Evolutionary conservation across 306 rosid species (phyloP).

Genomic region (barrel medic (Medicago truncatula)): DNA sequence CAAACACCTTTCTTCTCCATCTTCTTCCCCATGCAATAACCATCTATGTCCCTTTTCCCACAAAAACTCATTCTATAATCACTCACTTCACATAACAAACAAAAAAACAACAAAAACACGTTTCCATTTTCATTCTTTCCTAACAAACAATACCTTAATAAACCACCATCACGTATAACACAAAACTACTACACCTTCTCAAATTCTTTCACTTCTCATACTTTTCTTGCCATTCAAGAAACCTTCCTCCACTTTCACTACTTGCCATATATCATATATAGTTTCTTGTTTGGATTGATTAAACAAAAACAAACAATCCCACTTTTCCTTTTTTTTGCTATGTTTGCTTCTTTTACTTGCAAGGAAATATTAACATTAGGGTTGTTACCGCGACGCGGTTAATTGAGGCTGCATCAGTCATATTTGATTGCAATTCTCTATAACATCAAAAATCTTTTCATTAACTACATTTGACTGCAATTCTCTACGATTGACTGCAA

Average conservation of each 20-base stretch:
- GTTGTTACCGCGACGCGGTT: background rate
- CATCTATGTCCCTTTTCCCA: background rate
- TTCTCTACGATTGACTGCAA: background rate
- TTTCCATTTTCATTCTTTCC: background rate
- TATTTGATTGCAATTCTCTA: too few relatives aligned
- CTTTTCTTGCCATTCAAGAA: conserved; percentile 43
- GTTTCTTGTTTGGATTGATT: too few relatives aligned
- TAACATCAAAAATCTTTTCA: too few relatives aligned
- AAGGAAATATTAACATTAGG: background rate
- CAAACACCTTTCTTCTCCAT: conserved; percentile 11
- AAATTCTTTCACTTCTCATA: background rate
- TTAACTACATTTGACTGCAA: background rate
- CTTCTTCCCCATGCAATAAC: conserved; percentile 15
- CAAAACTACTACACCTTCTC: background rate
- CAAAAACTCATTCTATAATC: background rate
- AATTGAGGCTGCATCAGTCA: too few relatives aligned
- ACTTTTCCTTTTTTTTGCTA: background rate
- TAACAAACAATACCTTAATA: conserved; percentile 1
- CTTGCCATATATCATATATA: too few relatives aligned
- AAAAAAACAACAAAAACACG: background rate
- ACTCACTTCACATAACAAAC: background rate
- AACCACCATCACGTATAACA: background rate
- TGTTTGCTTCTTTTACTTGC: background rate
- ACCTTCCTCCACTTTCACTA: background rate
- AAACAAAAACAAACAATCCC: too few relatives aligned